phyloP scores from a whole-genome alignment of 129 eudicot species.

The Flaveria sonorensis region DNA sequence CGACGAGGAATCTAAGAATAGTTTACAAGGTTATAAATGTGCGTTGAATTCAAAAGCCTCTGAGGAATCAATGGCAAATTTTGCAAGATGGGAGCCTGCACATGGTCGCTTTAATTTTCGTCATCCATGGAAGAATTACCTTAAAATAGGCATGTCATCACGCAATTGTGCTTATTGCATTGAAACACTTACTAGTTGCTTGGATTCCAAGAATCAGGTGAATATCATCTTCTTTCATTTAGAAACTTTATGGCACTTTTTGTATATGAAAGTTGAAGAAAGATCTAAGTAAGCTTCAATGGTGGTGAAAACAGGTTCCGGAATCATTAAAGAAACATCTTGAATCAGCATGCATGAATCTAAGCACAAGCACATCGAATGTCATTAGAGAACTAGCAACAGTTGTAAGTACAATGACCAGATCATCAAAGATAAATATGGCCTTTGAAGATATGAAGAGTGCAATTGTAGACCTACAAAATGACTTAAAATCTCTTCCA shows the following conservation, averaged over 20 bases:
- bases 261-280: neutral
- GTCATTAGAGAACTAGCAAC: conserved; percentile 48
- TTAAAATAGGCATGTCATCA: conserved; percentile 46
- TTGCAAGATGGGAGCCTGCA: conserved; percentile 77
- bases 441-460: conserved; percentile 41
- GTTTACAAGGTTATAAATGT: conserved; percentile 51
- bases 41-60: conserved; percentile 57
- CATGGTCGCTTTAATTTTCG: conserved; percentile 53
- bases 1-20: conserved; percentile 35
- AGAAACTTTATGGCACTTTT: neutral
- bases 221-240: neutral
- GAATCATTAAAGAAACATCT: conserved; percentile 41
- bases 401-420: conserved; percentile 36
- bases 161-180: conserved; percentile 58
- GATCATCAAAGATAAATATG: conserved; percentile 38
- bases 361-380: conserved; percentile 37
- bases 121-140: conserved; percentile 63
- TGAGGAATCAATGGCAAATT: conserved; percentile 62
- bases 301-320: conserved; percentile 35
- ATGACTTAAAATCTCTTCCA: conserved; percentile 40
- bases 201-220: conserved; percentile 43
- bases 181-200: conserved; percentile 50
- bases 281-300: neutral
- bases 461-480: conserved; percentile 37
- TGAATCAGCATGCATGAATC: conserved; percentile 33